These are phyloP conservation scores for Anisodus tanguticus DNA, from an alignment of 257 asterid species.

Conservation along the genomic window DNA sequence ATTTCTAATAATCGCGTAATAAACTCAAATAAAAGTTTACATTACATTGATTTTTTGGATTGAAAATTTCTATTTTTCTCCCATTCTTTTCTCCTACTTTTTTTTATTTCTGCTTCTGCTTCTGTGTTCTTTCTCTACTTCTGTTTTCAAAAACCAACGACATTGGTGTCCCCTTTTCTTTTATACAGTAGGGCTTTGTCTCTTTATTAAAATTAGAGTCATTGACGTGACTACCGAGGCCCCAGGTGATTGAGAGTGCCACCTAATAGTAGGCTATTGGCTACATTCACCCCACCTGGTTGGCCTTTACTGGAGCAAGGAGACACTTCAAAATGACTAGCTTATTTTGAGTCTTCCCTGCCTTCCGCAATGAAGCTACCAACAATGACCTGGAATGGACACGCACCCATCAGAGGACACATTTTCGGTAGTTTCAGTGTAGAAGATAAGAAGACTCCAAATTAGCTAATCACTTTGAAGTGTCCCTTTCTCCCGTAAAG, in stretches of 20 bases:
- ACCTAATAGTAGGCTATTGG: not conserved
- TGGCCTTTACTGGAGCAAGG: not conserved
- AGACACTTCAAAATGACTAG: not conserved
- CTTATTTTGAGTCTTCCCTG: not conserved
- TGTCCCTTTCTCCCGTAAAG: not conserved
- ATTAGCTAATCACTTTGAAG: not conserved
- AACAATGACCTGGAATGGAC: not conserved
- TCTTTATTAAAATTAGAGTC: no score
- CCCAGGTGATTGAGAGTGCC: not conserved
- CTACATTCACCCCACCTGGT: not conserved
- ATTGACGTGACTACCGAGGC: not conserved
- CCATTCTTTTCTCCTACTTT: no score
- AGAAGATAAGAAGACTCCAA: not conserved
- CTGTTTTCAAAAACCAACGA: no score
- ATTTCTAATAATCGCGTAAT: no score
- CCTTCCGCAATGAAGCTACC: not conserved
- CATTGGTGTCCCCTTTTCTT: no score
- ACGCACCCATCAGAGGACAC: not conserved
- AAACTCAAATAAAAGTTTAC: no score
- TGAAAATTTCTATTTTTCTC: no score
- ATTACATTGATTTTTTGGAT: no score
- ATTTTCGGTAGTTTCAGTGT: not conserved
- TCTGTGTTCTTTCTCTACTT: no score
- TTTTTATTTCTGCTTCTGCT: no score
- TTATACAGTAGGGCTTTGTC: no score